Evolutionary conservation across 331 rosid genomes (phyloP).

Genomic region (Quercus phellos): DNA sequence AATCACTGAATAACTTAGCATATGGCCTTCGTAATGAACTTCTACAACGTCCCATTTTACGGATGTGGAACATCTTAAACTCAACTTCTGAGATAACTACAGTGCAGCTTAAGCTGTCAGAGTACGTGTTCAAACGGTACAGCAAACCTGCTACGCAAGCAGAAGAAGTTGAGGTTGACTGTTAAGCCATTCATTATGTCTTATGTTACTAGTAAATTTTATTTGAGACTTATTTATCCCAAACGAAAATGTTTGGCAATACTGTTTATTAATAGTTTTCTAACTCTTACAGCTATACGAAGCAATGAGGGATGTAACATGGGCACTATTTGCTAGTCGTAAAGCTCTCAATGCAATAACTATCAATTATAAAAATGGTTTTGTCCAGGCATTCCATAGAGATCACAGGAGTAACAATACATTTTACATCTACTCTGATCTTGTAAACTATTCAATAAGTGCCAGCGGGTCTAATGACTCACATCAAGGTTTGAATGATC

Average conservation of each 20-base stretch:
- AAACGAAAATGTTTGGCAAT: not conserved
- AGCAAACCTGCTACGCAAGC: constrained; percentile 77
- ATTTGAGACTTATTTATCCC: not conserved
- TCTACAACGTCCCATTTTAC: constrained; percentile 82
- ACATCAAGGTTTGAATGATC: constrained; percentile 57
- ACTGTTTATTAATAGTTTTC: constrained; percentile 14
- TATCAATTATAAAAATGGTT: constrained; percentile 81
- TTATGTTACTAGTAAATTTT: not conserved
- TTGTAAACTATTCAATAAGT: constrained; percentile 77
- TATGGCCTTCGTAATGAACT: constrained; percentile 90
- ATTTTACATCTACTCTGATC: constrained; percentile 84
- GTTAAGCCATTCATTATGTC: not conserved
- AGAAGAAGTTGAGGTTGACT: constrained; percentile 85
- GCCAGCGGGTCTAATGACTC: constrained; percentile 31
- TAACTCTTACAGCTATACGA: constrained; percentile 72
- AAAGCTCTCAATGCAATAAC: constrained; percentile 93
- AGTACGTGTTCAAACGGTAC: constrained; percentile 70
- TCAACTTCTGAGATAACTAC: constrained; percentile 87
- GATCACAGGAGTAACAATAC: constrained; percentile 83
- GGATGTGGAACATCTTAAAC: constrained; percentile 97
- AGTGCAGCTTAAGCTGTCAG: constrained; percentile 79
- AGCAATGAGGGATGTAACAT: constrained; percentile 79
- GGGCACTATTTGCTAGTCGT: constrained; percentile 81
- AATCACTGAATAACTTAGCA: constrained; percentile 76
- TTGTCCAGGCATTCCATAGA: constrained; percentile 94